phyloP scores from a whole-genome alignment of 306 rosid genomes.

The Castanea sativa region DNA sequence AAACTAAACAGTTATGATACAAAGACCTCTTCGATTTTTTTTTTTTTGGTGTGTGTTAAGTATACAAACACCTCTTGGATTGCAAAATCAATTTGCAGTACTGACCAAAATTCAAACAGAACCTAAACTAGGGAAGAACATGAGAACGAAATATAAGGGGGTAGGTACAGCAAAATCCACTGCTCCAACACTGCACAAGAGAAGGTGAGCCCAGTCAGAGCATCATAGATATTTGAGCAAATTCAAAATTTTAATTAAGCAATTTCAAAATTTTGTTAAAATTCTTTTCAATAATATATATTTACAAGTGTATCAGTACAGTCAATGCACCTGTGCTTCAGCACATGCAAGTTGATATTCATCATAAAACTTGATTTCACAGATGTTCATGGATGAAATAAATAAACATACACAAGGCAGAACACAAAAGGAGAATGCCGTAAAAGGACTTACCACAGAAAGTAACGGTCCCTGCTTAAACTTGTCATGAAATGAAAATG shows the following conservation, averaged over 20 bases:
- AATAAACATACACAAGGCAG: background rate
- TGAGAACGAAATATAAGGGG: slow-evolving; percentile 84
- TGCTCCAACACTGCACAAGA: slow-evolving; percentile 87
- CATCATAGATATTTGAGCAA: background rate
- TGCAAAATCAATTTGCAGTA: background rate
- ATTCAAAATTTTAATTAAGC: background rate
- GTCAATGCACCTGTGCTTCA: background rate
- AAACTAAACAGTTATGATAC: too few species aligned
- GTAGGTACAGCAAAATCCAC: slow-evolving; percentile 93
- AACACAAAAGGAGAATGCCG: background rate
- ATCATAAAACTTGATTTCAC: background rate
- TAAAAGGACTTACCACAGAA: slow-evolving; percentile 64
- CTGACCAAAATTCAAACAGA: background rate
- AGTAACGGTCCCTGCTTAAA: slow-evolving; percentile 93
- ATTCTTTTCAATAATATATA: background rate
- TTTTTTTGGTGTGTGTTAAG: too few species aligned
- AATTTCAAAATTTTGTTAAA: background rate
- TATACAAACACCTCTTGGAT: background rate
- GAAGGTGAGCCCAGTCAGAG: background rate
- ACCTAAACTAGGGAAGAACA: slow-evolving; percentile 37
- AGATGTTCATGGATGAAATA: background rate
- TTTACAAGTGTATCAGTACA: background rate
- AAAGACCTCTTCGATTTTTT: background rate
- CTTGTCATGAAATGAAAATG: slow-evolving; percentile 79
- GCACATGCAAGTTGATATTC: background rate